Conservation (phyloP, 2,329 filamentous ascomycete species). For the Colletotrichum magnum region DNA sequence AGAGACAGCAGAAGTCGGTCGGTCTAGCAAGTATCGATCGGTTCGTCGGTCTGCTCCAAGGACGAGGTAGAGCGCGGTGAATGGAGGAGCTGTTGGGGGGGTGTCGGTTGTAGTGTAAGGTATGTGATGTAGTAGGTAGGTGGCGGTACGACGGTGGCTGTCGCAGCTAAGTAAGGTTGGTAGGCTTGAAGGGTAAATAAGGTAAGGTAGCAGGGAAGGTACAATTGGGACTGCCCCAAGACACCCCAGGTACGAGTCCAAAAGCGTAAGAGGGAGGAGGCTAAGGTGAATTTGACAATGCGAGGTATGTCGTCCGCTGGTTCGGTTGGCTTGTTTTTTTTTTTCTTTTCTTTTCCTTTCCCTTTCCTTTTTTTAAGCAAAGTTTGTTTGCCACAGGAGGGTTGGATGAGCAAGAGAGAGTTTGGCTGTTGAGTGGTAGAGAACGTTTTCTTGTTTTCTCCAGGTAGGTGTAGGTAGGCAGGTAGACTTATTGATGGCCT, state of each 20-base stretch:
- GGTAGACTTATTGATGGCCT: constrained; percentile 9
- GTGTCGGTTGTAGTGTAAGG: background rate
- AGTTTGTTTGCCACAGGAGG: constrained; percentile 36
- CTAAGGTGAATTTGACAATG: background rate
- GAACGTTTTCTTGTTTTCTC: constrained; percentile 21
- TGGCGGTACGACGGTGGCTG: constrained; percentile 32
- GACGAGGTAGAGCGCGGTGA: constrained; percentile 14
- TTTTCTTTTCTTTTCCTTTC: too few species aligned
- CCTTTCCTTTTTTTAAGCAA: constrained; percentile 2
- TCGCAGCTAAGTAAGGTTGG: constrained; percentile 29
- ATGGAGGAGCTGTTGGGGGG: constrained; percentile 30
- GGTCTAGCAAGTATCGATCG: constrained; percentile 26
- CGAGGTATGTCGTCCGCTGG: constrained; percentile 4
- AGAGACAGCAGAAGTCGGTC: constrained; percentile 30
- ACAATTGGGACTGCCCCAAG: too few species aligned
- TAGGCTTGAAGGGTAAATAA: background rate
- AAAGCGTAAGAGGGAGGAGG: too few species aligned
- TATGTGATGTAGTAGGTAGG: constrained; percentile 13
- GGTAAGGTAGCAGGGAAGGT: constrained; percentile 1
- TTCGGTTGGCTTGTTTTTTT: background rate
- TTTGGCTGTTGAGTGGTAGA: constrained; percentile 17
- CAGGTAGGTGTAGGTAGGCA: too few species aligned
- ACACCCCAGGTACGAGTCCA: too few species aligned
- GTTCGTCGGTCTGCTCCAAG: constrained; percentile 32
- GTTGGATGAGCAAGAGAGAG: constrained; percentile 22